Percentiles rank a stretch among this genome's conserved stretches.
Conservation (phyloP, 352 stramenopile species). For the Aphanomyces euteiches region DNA sequence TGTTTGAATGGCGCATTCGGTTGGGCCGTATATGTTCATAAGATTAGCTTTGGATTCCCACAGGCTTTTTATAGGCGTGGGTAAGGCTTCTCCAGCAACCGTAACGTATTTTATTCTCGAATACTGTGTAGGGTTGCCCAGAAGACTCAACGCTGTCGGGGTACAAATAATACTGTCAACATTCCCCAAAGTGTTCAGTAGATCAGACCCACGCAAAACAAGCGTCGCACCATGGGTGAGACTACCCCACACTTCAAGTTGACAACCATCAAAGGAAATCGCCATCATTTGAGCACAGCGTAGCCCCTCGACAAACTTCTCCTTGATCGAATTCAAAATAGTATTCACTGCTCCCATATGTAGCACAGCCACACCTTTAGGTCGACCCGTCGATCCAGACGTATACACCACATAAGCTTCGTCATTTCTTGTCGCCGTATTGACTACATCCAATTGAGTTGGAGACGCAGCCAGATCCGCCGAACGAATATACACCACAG, state of each 20-base stretch:
- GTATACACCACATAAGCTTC: conserved; percentile 47
- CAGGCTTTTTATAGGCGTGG: neutral
- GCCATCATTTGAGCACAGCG: neutral
- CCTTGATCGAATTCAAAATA: neutral
- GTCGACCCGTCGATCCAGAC: neutral
- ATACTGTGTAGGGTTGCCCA: neutral
- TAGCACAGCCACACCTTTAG: conserved; percentile 2
- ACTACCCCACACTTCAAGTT: neutral
- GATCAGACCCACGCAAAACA: neutral
- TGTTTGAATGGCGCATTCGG: neutral
- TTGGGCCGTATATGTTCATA: neutral
- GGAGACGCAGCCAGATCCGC: neutral
- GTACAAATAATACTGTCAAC: neutral
- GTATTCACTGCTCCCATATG: conserved; percentile 8
- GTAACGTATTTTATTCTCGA: conserved; percentile 3
- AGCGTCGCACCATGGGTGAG: neutral
- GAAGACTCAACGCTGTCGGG: neutral
- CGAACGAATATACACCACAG: neutral
- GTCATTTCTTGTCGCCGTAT: neutral
- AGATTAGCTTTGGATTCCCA: neutral
- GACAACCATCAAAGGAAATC: neutral
- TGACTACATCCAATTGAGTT: neutral
- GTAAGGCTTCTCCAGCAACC: conserved; percentile 13
- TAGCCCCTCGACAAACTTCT: neutral
- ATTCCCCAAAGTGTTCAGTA: neutral